Base-by-base conservation (phyloP, 257 asterid genomes). In the Solanum corneliomulleri region DNA sequence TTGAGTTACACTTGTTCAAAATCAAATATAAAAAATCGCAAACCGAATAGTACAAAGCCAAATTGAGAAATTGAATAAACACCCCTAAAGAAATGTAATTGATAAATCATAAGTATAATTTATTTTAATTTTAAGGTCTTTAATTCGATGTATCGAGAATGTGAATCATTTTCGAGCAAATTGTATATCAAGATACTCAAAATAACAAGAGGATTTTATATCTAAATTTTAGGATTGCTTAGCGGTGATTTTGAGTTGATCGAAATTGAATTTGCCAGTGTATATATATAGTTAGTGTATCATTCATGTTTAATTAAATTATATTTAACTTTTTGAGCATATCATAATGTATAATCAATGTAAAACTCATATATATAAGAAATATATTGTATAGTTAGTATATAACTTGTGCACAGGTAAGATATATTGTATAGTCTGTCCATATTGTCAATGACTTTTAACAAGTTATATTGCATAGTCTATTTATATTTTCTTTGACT, bases 21-120 rank as follows among this genome's bases (percentile, higher is more conserved):
- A 52, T 0, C 62, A 52, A 52, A 18, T 18, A 18, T 3, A 4
- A 7, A 52, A 52, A 52, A 18, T 6, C 0, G 1, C 62, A 16
- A 15, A 49, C 9, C 60, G 60, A 49, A 47, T 47, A 47, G 56
- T 47, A 47, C 16, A 14, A 47, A 47, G 2, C 14, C 8, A 49
- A 49, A 16, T 3, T 0, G 9, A 15, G 18, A 52, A 52, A 52
- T 7, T 4, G 4, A 52, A 16, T 52, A 23, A 52, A 52, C 62
- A 2, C 23, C 11, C 21, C n/a, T 52, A 20, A 56, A 56, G 64
- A 18, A 56, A 56, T 56, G 25, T 56, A 56, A 56, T 56, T 56
- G 64, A 56, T 56, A 56, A 16, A 52, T 52, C 7, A 52, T 52
- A 52, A 6, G 7, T 52, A 52, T 18, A 52, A 52, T 52, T 16